phyloP scores from a whole-genome alignment of 2,329 filamentous ascomycete genomes.

The Trichophyton mentagrophytes region DNA sequence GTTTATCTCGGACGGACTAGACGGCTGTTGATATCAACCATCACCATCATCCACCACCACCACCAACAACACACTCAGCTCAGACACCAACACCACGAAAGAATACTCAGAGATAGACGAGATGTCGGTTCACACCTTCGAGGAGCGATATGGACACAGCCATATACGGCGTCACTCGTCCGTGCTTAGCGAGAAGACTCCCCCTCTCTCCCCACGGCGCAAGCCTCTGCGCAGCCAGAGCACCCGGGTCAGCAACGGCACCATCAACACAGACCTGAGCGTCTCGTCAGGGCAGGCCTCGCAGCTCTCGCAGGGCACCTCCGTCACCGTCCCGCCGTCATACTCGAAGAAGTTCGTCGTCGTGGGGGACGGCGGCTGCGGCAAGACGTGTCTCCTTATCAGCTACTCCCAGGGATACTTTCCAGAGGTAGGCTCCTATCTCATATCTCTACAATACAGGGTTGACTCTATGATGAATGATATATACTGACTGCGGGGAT shows the following conservation, averaged over 20 bases:
- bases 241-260: conserved; percentile 71
- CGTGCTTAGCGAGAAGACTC: conserved; percentile 24
- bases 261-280: conserved; percentile 73
- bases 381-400: conserved; percentile 96
- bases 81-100: background rate
- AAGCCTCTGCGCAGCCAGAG: conserved; percentile 42
- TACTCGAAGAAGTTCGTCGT: conserved; percentile 99
- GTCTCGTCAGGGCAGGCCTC: conserved; percentile 57
- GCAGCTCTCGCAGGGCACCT: conserved; percentile 50
- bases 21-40: no score
- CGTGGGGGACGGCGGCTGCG: conserved; percentile 92
- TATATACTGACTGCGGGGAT: conserved; percentile 5
- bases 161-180: conserved; percentile 47
- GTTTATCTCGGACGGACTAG: background rate
- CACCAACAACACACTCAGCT: no score
- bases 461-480: background rate
- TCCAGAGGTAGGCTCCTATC: conserved; percentile 59
- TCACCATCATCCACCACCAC: no score
- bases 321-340: conserved; percentile 74
- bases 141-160: conserved; percentile 23
- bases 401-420: conserved; percentile 99
- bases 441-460: background rate
- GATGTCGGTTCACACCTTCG: conserved; percentile 13
- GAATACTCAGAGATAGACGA: background rate
- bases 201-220: conserved; percentile 31